phyloP scores from a whole-genome alignment of 2,329 filamentous ascomycete genomes.

The Tolypocladium pustulatum region DNA sequence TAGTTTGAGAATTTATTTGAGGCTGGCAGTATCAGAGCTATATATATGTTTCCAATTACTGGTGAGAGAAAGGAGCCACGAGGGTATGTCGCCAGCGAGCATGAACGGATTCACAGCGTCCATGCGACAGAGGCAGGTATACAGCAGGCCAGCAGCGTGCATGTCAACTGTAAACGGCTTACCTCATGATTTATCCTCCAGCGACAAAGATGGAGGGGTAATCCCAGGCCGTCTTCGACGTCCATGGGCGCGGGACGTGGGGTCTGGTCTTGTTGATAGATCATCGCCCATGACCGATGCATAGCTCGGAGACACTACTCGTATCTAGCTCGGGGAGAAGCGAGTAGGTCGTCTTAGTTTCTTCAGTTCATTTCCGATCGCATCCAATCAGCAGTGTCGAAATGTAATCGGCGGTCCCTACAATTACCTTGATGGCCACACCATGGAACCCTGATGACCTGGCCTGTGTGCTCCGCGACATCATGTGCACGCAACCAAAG shows the following conservation, averaged over 20 bases:
- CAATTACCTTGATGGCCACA: background rate
- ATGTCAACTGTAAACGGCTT: background rate
- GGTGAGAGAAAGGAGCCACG: background rate
- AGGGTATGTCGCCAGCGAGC: background rate
- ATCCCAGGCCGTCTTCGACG: background rate
- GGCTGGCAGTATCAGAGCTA: too few relatives aligned
- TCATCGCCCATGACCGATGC: background rate
- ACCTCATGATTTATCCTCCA: background rate
- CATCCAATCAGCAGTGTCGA: background rate
- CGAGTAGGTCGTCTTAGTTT: background rate
- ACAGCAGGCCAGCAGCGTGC: background rate
- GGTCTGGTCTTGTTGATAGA: background rate
- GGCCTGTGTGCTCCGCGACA: background rate
- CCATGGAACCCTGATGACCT: background rate
- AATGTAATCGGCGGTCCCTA: background rate
- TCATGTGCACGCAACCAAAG: background rate
- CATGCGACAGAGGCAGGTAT: background rate
- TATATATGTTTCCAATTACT: too few relatives aligned
- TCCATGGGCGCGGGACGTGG: background rate
- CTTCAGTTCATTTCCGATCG: background rate
- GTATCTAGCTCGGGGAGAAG: background rate
- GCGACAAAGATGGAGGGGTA: background rate
- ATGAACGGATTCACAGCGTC: background rate
- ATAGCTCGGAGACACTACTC: background rate
- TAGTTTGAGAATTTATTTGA: too few relatives aligned